Evolutionary conservation across 2,329 filamentous ascomycete species (phyloP), one percentile per base, ranked within the genome.

Genomic region (Fusarium pseudoanthophilum): DNA sequence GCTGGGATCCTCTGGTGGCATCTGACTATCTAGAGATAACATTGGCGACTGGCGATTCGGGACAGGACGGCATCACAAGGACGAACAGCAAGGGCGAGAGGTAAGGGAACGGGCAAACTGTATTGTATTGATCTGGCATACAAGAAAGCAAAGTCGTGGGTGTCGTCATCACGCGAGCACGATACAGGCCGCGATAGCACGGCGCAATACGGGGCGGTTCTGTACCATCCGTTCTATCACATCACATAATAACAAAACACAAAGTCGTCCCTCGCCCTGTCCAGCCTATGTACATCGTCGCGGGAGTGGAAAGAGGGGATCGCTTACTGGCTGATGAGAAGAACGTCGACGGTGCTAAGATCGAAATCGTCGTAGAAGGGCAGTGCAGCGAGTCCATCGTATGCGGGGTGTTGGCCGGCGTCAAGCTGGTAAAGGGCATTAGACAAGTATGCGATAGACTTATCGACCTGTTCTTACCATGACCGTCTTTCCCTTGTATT

Each of bases 321-420:
- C 71, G 81, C 95, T 93, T 97, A 98, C 96, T 99, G 96, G 91
- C 95, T 98, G 80, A 99, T 97, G 75, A 99, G 88, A 61, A 99
- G 92, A 78, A 99, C 93, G 82, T 99, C 96, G 75, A 99, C 95
- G 4, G 94, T 97, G 84, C 95, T 98, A 26, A 99, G 88, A 80
- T 99, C 96, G 83, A 98, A 99, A 80, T 98, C 95, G 82, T 99
- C 96, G 83, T 98, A 99, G 85, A 98, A 99, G 0, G 96, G 96
- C 57, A 99, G 90, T 15, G 94, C 93, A 6, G 95, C 94, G 69
- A 98, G 91, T 42, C 96, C 96, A 79, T 98, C 95, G 82, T 98
- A 97, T 14, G 94, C 96, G 57, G 96, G 95, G 82, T 99, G 96
- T 85, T 98, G 95, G 57, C 96, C 96, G 57, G 96, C 96, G 85